Evolutionary conservation across 2,329 filamentous ascomycete species (phyloP).

Genomic region (Plenodomus tracheiphilus): DNA sequence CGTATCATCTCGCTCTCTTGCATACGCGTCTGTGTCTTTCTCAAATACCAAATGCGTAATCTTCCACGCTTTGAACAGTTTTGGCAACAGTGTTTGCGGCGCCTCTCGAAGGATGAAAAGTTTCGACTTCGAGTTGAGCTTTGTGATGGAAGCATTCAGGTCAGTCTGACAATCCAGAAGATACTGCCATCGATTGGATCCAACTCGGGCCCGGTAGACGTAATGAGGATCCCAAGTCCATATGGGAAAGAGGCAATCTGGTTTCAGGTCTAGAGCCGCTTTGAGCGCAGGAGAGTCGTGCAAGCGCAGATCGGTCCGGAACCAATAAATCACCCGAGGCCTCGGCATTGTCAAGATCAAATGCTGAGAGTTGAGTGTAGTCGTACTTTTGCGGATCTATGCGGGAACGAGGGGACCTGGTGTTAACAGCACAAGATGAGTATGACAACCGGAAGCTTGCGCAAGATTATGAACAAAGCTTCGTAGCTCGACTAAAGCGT

Average conservation of each 20-base stretch:
- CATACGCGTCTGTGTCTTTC: constrained; percentile 77
- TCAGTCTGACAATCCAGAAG: constrained; percentile 74
- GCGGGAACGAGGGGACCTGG: background rate
- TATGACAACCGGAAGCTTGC: background rate
- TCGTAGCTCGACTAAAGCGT: background rate
- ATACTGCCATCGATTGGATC: constrained; percentile 73
- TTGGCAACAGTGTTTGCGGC: constrained; percentile 71
- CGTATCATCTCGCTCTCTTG: constrained; percentile 62
- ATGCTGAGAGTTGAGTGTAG: too few species aligned
- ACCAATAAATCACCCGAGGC: constrained; percentile 73
- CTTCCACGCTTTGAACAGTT: constrained; percentile 73
- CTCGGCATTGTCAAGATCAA: constrained; percentile 31
- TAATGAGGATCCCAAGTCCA: constrained; percentile 85
- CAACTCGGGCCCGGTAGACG: constrained; percentile 71
- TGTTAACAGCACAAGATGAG: background rate
- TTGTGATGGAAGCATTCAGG: constrained; percentile 67
- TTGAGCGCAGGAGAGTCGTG: constrained; percentile 76
- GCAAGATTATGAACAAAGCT: constrained; percentile 8
- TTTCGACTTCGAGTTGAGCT: constrained; percentile 70
- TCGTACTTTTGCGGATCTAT: background rate
- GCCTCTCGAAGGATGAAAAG: constrained; percentile 73
- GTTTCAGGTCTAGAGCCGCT: constrained; percentile 70
- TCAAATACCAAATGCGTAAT: constrained; percentile 79
- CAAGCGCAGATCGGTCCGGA: constrained; percentile 74
- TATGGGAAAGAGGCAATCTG: constrained; percentile 70